Percentiles rank a stretch among this genome's conserved stretches.
These are phyloP conservation scores for Beauveria pseudobassiana DNA, from an alignment of 2,329 filamentous ascomycete species.

Conservation along the genomic window DNA sequence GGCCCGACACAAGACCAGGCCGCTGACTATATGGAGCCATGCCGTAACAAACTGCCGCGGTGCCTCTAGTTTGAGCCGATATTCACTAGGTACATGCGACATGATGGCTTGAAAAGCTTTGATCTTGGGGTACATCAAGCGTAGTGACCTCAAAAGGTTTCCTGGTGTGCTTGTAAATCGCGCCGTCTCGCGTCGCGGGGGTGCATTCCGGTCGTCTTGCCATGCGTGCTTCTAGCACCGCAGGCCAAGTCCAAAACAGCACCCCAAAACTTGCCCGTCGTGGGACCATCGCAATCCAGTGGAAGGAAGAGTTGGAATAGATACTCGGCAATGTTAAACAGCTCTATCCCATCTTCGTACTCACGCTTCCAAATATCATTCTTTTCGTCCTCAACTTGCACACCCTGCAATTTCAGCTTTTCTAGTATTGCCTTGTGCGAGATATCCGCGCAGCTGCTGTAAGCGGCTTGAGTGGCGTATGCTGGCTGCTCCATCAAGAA, in stretches of 20 bases:
- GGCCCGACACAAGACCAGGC: constrained; percentile 23
- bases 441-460: constrained; percentile 19
- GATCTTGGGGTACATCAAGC: constrained; percentile 15
- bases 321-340: constrained; percentile 33
- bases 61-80: constrained; percentile 24
- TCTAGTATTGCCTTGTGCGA: constrained; percentile 20
- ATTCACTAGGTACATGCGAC: constrained; percentile 19
- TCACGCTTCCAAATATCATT: constrained; percentile 18
- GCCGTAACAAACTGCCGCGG: constrained; percentile 30
- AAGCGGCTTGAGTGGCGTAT: constrained; percentile 22
- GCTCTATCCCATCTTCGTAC: constrained; percentile 28
- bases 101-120: constrained; percentile 23
- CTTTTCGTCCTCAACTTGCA: constrained; percentile 19
- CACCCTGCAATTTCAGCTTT: constrained; percentile 16
- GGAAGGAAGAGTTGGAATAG: constrained; percentile 38
- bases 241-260: constrained; percentile 24
- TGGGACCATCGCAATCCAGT: constrained; percentile 26
- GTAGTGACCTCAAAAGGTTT: not conserved
- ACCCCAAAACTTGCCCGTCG: constrained; percentile 36
- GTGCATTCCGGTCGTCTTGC: constrained; percentile 8
- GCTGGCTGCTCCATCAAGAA: constrained; percentile 21
- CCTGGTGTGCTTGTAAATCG: not conserved
- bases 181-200: not conserved
- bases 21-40: constrained; percentile 36
- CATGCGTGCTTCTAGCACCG: constrained; percentile 16